These are phyloP conservation scores for Trichoderma reesei DNA, from an alignment of 495 filamentous ascomycete species.

Conservation along the genomic window DNA sequence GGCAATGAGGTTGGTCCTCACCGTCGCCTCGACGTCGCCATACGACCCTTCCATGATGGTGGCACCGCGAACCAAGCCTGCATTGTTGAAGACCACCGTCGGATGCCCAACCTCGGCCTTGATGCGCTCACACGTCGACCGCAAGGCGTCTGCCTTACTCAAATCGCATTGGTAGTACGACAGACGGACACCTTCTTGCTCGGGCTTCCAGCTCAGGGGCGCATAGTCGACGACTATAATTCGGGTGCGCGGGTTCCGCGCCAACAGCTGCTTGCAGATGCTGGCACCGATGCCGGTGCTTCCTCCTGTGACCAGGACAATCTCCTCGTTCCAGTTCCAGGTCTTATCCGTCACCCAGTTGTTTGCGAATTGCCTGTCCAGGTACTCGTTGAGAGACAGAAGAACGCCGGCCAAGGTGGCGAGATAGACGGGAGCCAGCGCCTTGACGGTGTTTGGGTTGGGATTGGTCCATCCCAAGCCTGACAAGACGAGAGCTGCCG, in stretches of 20 bases:
- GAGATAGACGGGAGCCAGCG: neutral
- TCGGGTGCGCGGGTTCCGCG: conserved; percentile 30
- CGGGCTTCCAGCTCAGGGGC: conserved; percentile 14
- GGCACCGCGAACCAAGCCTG: conserved; percentile 40
- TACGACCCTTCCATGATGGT: conserved; percentile 19
- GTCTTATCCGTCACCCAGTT: conserved; percentile 18
- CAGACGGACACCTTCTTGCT: conserved; percentile 11
- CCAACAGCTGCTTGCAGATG: conserved; percentile 36
- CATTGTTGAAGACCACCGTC: conserved; percentile 54
- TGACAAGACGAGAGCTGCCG: neutral
- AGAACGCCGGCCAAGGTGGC: conserved; percentile 11
- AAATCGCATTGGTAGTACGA: conserved; percentile 14
- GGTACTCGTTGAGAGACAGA: conserved; percentile 17
- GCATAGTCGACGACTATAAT: conserved; percentile 37
- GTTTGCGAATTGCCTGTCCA: conserved; percentile 22
- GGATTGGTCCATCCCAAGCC: neutral
- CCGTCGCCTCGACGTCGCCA: conserved; percentile 18
- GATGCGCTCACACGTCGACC: conserved; percentile 34
- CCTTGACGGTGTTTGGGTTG: neutral
- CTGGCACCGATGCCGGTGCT: conserved; percentile 47
- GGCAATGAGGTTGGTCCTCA: conserved; percentile 42
- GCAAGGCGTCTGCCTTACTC: conserved; percentile 22
- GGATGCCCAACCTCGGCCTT: conserved; percentile 36
- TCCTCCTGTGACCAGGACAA: conserved; percentile 50
- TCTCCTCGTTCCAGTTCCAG: conserved; percentile 25